Conservation (phyloP, 2,329 filamentous ascomycete species). For the Monosporascus sp. region DNA sequence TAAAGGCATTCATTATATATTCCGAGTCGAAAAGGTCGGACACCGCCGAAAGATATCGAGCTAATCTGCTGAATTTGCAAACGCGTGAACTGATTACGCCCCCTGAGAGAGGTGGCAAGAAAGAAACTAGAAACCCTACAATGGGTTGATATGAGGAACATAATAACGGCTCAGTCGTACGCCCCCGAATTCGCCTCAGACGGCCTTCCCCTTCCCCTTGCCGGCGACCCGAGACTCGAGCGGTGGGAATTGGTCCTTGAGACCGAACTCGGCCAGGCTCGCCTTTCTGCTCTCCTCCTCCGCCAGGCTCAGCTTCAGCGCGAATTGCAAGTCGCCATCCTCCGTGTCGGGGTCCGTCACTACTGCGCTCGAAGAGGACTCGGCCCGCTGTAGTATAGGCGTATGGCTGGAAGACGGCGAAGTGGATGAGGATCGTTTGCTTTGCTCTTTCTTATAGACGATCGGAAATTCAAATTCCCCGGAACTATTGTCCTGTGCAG, state of each 20-base stretch:
- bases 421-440: slow-evolving; percentile 29
- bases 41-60: no score
- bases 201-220: slow-evolving; percentile 19
- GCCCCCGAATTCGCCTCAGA: slow-evolving; percentile 1
- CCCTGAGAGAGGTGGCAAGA: slow-evolving; percentile 1
- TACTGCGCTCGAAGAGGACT: slow-evolving; percentile 12
- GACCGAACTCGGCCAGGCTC: slow-evolving; percentile 5
- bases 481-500: slow-evolving; percentile 39
- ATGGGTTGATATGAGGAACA: slow-evolving; percentile 3
- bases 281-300: slow-evolving; percentile 41
- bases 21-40: no score
- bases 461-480: slow-evolving; percentile 48
- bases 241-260: slow-evolving; percentile 24
- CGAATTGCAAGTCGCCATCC: slow-evolving; percentile 56
- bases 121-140: background rate
- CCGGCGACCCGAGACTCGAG: slow-evolving; percentile 15
- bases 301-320: slow-evolving; percentile 54
- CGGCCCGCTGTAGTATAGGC: slow-evolving; percentile 24
- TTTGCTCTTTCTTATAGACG: slow-evolving; percentile 40
- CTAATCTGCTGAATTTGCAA: no score
- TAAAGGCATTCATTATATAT: no score
- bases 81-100: slow-evolving; percentile 1
- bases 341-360: slow-evolving; percentile 30
- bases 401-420: slow-evolving; percentile 34
- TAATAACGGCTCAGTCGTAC: background rate